Percentiles rank a stretch among this genome's conserved stretches.
Conservation (phyloP, 2,329 filamentous ascomycete species). For the Botryotinia narcissicola region DNA sequence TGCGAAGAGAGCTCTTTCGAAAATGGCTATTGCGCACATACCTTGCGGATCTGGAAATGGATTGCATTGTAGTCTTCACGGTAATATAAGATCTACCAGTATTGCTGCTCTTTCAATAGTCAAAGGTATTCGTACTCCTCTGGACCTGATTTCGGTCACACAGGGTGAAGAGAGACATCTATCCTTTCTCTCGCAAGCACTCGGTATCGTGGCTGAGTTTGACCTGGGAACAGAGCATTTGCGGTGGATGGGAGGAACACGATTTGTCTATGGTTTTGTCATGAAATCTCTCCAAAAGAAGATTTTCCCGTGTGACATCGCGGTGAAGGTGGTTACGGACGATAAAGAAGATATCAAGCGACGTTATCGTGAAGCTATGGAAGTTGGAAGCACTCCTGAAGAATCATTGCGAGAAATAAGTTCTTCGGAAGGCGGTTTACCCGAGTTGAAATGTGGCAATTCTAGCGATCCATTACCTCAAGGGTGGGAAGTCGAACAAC, state of each 20-base stretch:
- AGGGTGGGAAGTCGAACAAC: slow-evolving; percentile 69
- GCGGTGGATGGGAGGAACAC: slow-evolving; percentile 78
- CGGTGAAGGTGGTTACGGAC: slow-evolving; percentile 73
- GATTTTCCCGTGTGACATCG: slow-evolving; percentile 82
- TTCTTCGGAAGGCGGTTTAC: slow-evolving; percentile 52
- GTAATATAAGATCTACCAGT: slow-evolving; percentile 53
- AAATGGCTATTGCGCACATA: slow-evolving; percentile 76
- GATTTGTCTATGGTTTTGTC: slow-evolving; percentile 80
- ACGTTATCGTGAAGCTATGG: slow-evolving; percentile 58
- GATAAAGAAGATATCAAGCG: slow-evolving; percentile 70
- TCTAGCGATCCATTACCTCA: slow-evolving; percentile 69
- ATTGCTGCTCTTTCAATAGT: slow-evolving; percentile 76
- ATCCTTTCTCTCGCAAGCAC: slow-evolving; percentile 83
- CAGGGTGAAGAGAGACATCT: slow-evolving; percentile 69
- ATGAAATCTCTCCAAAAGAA: slow-evolving; percentile 70
- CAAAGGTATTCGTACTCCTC: slow-evolving; percentile 74
- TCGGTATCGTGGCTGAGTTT: slow-evolving; percentile 83
- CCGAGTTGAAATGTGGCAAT: slow-evolving; percentile 72
- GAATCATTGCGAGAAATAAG: slow-evolving; percentile 15
- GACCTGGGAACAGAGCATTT: slow-evolving; percentile 86
- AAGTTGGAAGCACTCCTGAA: slow-evolving; percentile 5
- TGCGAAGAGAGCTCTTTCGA: slow-evolving; percentile 67
- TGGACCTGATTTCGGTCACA: slow-evolving; percentile 85
- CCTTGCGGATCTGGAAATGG: slow-evolving; percentile 91
- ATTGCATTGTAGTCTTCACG: slow-evolving; percentile 79